Percentiles rank a stretch among this genome's conserved stretches.
phyloP scores from a whole-genome alignment of 192 early-diverging fungal species.

The Phlyctochytrium planicorne region DNA sequence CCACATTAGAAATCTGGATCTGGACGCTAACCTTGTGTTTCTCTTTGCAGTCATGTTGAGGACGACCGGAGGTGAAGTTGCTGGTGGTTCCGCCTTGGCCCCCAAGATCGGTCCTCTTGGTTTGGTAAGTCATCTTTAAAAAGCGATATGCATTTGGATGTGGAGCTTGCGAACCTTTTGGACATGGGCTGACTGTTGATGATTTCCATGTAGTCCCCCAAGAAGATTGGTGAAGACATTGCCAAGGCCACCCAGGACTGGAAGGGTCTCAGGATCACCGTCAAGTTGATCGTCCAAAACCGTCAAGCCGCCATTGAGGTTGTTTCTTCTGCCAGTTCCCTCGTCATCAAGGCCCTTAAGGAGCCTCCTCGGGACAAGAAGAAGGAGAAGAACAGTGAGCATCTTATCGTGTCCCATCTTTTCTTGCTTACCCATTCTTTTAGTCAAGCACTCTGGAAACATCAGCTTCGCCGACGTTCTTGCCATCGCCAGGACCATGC shows the following conservation, averaged over 20 bases:
- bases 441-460: slow-evolving; percentile 94
- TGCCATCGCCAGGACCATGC: slow-evolving; percentile 95
- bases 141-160: neutral
- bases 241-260: slow-evolving; percentile 99
- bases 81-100: slow-evolving; percentile 94
- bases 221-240: slow-evolving; percentile 99
- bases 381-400: slow-evolving; percentile 98
- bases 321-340: slow-evolving; percentile 92
- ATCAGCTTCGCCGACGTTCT: slow-evolving; percentile 90
- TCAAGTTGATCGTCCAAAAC: slow-evolving; percentile 99
- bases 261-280: slow-evolving; percentile 99
- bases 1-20: neutral
- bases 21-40: neutral
- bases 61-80: slow-evolving; percentile 97
- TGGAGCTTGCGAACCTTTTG: neutral
- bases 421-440: slow-evolving; percentile 8
- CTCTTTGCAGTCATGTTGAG: slow-evolving; percentile 74
- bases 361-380: slow-evolving; percentile 96
- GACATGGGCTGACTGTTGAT: neutral
- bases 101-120: slow-evolving; percentile 99
- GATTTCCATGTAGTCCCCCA: slow-evolving; percentile 68
- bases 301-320: slow-evolving; percentile 97
- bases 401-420: slow-evolving; percentile 18
- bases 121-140: no score
- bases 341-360: slow-evolving; percentile 96